Evolutionary conservation across 257 asterid species (phyloP).

Genomic region (Solanum neorickii): DNA sequence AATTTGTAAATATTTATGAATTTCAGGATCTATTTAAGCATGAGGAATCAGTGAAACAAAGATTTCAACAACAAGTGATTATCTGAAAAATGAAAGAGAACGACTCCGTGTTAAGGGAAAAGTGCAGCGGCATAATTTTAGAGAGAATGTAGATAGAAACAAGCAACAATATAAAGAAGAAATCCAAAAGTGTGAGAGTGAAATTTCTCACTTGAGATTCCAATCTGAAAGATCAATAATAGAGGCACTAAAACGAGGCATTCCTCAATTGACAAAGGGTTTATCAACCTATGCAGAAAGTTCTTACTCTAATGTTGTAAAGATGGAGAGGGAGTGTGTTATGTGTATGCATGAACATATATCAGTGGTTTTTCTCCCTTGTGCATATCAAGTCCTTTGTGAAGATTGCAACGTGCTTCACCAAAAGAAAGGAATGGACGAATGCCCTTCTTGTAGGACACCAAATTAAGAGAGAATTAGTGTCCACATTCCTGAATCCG

Average conservation of each 20-base stretch:
- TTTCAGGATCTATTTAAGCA: conserved; percentile 18
- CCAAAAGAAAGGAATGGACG: too few species aligned
- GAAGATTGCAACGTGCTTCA: too few species aligned
- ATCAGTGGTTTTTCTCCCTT: conserved; percentile 38
- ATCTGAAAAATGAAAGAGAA: conserved; percentile 23
- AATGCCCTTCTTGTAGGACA: too few species aligned
- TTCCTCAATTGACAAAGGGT: conserved; percentile 23
- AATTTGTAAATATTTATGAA: neutral
- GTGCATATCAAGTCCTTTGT: too few species aligned
- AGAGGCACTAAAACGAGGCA: conserved; percentile 35
- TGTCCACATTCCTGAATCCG: too few species aligned
- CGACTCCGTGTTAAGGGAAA: conserved; percentile 15
- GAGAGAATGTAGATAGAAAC: conserved; percentile 23
- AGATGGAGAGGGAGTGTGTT: conserved; percentile 70
- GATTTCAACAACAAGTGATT: conserved; percentile 1
- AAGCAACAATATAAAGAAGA: conserved; percentile 21
- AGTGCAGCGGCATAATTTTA: conserved; percentile 31
- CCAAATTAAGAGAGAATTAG: too few species aligned
- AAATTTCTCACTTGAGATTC: conserved; percentile 32
- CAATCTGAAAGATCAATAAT: conserved; percentile 35
- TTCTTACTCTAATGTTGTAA: conserved; percentile 14
- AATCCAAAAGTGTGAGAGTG: conserved; percentile 28
- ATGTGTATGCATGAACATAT: conserved; percentile 73
- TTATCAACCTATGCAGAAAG: conserved; percentile 33
- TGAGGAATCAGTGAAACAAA: conserved; percentile 43